A percentile compares a stretch with the other conserved stretches of the same genome.
These are phyloP conservation scores for Metschnikowia koreensis DNA, from an alignment of 805 yeast species.

Conservation along the genomic window DNA sequence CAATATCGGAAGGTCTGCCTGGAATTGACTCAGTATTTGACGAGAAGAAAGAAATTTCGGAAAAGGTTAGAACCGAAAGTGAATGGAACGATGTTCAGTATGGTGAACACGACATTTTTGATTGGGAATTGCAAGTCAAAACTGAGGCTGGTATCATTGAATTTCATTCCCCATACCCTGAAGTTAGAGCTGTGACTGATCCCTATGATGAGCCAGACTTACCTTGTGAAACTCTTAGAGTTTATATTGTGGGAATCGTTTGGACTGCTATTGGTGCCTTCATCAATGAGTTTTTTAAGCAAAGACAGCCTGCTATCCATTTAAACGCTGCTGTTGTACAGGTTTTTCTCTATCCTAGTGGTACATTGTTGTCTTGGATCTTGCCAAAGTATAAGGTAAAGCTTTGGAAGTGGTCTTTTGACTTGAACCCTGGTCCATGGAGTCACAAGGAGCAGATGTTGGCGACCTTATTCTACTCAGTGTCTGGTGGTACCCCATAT, in stretches of 20 bases:
- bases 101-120: constrained; percentile 13
- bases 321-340: constrained; percentile 55
- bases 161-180: constrained; percentile 52
- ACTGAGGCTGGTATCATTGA: constrained; percentile 38
- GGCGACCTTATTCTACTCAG: constrained; percentile 52
- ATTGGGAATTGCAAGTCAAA: constrained; percentile 36
- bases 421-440: constrained; percentile 60
- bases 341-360: constrained; percentile 60
- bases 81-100: neutral
- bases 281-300: constrained; percentile 56
- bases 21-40: neutral
- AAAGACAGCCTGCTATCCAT: constrained; percentile 53
- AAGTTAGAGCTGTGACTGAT: constrained; percentile 62
- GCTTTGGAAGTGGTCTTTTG: constrained; percentile 40
- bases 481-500: constrained; percentile 48
- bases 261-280: constrained; percentile 57
- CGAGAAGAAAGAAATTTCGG: neutral
- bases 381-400: constrained; percentile 43
- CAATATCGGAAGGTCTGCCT: neutral
- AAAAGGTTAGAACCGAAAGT: neutral
- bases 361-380: constrained; percentile 40
- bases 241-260: constrained; percentile 50
- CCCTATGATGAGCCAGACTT: constrained; percentile 49
- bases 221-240: constrained; percentile 52
- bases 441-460: constrained; percentile 61